phyloP scores from a whole-genome alignment of 257 asterid genomes.

The Jaltomata sinuosa region DNA sequence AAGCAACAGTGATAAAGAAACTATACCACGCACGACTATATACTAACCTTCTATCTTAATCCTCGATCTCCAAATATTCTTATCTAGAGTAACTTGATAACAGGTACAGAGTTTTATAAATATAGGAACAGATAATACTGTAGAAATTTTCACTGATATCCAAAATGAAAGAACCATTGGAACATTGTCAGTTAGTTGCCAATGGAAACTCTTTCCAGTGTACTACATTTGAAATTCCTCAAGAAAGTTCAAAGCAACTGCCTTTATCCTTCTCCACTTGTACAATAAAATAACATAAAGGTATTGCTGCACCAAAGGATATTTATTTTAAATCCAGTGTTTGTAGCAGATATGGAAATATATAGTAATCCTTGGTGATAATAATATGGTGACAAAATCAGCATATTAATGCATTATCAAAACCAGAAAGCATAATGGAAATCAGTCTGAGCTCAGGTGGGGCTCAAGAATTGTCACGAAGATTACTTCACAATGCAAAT shows the following conservation, averaged over 20 bases:
- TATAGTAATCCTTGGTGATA: not conserved
- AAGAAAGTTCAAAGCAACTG: not conserved
- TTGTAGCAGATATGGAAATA: not conserved
- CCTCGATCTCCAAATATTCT: too few relatives aligned
- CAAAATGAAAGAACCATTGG: not conserved
- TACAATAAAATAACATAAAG: not conserved
- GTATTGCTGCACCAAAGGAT: not conserved
- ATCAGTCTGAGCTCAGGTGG: not conserved
- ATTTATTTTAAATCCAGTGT: not conserved
- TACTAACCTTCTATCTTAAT: not conserved
- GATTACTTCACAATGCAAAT: conserved; percentile 57
- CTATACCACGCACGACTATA: not conserved
- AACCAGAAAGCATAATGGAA: not conserved
- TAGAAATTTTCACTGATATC: not conserved
- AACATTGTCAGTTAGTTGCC: not conserved
- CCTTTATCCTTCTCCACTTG: not conserved
- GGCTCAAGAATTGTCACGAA: not conserved
- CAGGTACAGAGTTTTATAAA: not conserved
- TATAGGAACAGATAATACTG: not conserved
- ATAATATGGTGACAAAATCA: not conserved
- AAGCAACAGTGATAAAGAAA: not conserved
- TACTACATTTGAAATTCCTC: not conserved
- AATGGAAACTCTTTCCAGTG: not conserved
- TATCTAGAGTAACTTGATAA: too few relatives aligned
- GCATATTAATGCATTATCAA: not conserved